Evolutionary conservation across 2,329 filamentous ascomycete genomes (phyloP), one percentile per base, ranked within the genome.

Genomic region (Xenoacremonium recifei): DNA sequence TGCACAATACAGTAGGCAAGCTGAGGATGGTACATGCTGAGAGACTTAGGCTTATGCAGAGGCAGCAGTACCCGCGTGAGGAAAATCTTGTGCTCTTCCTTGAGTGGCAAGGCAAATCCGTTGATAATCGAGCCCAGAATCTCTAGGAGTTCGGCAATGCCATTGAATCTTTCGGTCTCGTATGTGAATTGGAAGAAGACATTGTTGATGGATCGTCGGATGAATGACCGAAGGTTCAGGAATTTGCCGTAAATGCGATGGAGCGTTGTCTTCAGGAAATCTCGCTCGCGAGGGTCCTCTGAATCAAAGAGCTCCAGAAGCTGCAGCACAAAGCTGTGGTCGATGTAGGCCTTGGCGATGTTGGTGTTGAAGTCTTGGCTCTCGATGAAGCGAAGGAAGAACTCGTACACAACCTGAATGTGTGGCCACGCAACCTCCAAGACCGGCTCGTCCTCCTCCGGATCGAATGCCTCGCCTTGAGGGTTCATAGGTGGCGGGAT

Each of bases 341-440:
- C 93, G 65, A 99, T 99, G 67, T 96, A 96, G 48, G 91, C 87
- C 72, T 99, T 99, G 55, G 93, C 93, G 60, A 96, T 96, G 69
- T 99, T 99, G 55, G 93, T 99, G 74, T 97, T 99, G 78, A 99
- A 99, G 67, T 99, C 93, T 66, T 96, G 93, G 68, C 93, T 97
- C 68, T 99, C 93, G 57, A 99, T 99, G 70, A 99, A 99, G 46
- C 93, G 82, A 49, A 99, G 76, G 76, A 99, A 99, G 76, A 99
- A 99, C 68, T 99, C 93, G 69, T 99, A 99, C 30, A 99, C 93
- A 42, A 99, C 93, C 70, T 99, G 93, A 47, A 99, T 99, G 65
- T 99, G 93, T 6, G 93, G 93, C 93, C 93, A 99, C 5, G 93
- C 93, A 25, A 99, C 93, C 72, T 99, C 93, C 44, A 99, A 76